Base-by-base conservation (phyloP, 352 stramenopile genomes). In the Globisporangium heterothallicum region DNA sequence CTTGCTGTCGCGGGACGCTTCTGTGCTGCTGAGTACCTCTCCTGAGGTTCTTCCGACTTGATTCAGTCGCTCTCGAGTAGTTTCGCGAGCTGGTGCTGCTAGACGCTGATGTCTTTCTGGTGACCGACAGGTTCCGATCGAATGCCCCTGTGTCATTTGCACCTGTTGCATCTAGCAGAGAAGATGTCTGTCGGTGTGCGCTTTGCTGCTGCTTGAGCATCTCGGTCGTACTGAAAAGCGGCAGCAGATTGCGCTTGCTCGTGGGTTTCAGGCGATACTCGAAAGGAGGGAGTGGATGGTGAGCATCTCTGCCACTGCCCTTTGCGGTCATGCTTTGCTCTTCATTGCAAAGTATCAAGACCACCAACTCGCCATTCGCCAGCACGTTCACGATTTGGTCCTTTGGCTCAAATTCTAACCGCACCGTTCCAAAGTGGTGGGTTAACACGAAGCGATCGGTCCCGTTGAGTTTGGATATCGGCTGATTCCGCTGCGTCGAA, bases 281-380 rank as follows among this genome's bases (percentile, higher is more conserved):
- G 18, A 66, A 66, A 26, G 22, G 22, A 25, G 47, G 42, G 10
- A 42, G 4, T 32, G 44, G 19, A n/a, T 6, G 21, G 19, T 8
- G 22, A 9, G 12, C 18, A 8, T 34, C 5, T 5, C 4, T 29
- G 26, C n/a, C 19, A n/a, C n/a, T n/a, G n/a, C n/a, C n/a, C n/a
- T n/a, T n/a, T 49, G 13, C 9, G 16, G 32, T 25, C 4, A 21
- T 29, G 27, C 24, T 29, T 2, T 36, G 35, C 2, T 51, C 38
- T 10, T 49, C 53, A 6, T 41, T 59, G 12, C 16, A 14, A 18
- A 53, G 21, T 16, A 69, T 41, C 21, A 78, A 34, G n/a, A 82
- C 68, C 5, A 82, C 43, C 19, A 82, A 48, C 54, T 82, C 68
- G 14, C 72, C 68, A 24, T 70, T 76, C 19, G 53, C 47, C 6